These are phyloP conservation scores for Epichloe festucae DNA, from an alignment of 2,329 filamentous ascomycete genomes.

Conservation along the genomic window DNA sequence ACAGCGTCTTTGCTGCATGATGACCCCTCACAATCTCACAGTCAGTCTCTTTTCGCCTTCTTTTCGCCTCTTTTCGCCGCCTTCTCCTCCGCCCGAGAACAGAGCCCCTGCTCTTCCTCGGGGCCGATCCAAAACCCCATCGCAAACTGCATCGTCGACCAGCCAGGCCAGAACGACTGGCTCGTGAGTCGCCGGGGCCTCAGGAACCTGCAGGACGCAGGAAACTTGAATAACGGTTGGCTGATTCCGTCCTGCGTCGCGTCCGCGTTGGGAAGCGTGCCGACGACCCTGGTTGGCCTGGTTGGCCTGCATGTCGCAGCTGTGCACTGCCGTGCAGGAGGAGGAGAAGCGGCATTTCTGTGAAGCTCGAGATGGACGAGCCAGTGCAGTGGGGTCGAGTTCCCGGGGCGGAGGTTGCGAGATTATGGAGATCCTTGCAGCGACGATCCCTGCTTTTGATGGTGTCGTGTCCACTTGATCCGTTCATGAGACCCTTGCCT, in stretches of 20 bases:
- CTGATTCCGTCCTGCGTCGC: conserved; percentile 3
- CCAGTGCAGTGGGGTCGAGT: conserved; percentile 4
- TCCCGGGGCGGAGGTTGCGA: neutral
- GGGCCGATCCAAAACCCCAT: neutral
- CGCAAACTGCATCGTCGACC: neutral
- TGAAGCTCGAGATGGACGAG: neutral
- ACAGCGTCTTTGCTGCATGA: neutral
- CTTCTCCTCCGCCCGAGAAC: neutral
- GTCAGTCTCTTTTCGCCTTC: neutral
- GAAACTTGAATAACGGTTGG: neutral
- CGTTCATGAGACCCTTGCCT: too few relatives aligned
- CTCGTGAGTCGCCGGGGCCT: neutral
- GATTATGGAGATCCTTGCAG: neutral
- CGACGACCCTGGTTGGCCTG: conserved; percentile 6
- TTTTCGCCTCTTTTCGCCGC: neutral
- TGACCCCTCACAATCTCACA: neutral
- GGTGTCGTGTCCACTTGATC: too few relatives aligned
- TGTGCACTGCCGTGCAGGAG: conserved; percentile 1
- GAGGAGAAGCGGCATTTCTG: neutral
- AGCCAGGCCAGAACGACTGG: conserved; percentile 1
- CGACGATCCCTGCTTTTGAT: neutral
- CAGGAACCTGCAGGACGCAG: neutral
- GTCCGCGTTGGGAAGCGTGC: conserved; percentile 10
- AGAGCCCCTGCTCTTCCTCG: neutral
- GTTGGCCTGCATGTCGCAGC: neutral